phyloP scores from a whole-genome alignment of 2,329 filamentous ascomycete species.

The Chlorencoelia australis region DNA sequence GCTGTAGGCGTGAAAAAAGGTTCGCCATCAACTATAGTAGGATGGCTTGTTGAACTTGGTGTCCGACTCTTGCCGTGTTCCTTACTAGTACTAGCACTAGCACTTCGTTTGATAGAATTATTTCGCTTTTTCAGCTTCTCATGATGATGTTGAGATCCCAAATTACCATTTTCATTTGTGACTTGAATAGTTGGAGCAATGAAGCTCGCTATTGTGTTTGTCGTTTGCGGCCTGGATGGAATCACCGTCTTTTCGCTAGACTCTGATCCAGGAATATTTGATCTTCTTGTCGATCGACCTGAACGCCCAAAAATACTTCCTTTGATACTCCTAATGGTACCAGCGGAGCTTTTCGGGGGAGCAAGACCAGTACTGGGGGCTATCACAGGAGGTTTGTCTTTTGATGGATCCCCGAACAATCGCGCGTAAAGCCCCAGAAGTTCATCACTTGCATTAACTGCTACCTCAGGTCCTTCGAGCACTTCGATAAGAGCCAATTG shows the following conservation, averaged over 20 bases:
- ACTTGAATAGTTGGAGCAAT: slow-evolving; percentile 63
- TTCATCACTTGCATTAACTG: slow-evolving; percentile 82
- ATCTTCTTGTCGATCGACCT: slow-evolving; percentile 33
- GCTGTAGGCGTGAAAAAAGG: slow-evolving; percentile 39
- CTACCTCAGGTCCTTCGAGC: slow-evolving; percentile 70
- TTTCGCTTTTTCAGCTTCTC: slow-evolving; percentile 29
- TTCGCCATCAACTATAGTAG: slow-evolving; percentile 41
- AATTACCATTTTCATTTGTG: slow-evolving; percentile 50
- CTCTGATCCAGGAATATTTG: slow-evolving; percentile 32
- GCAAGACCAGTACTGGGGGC: not conserved
- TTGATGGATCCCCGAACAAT: slow-evolving; percentile 59
- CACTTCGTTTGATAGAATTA: slow-evolving; percentile 31
- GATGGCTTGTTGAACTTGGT: slow-evolving; percentile 22
- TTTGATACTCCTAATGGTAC: slow-evolving; percentile 58
- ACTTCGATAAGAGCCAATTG: slow-evolving; percentile 78
- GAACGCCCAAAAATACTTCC: slow-evolving; percentile 69
- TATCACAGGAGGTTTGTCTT: slow-evolving; percentile 10
- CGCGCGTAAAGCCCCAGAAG: slow-evolving; percentile 71
- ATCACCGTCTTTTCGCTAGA: slow-evolving; percentile 26
- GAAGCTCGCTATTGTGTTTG: slow-evolving; percentile 17
- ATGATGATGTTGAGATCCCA: slow-evolving; percentile 28
- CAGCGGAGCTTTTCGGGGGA: slow-evolving; percentile 59
- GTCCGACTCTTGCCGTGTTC: slow-evolving; percentile 32
- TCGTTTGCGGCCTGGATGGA: slow-evolving; percentile 22
- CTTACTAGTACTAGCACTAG: slow-evolving; percentile 38